Base-by-base conservation (phyloP, 2,329 filamentous ascomycete species). In the Torrubiella hemipterigena region DNA sequence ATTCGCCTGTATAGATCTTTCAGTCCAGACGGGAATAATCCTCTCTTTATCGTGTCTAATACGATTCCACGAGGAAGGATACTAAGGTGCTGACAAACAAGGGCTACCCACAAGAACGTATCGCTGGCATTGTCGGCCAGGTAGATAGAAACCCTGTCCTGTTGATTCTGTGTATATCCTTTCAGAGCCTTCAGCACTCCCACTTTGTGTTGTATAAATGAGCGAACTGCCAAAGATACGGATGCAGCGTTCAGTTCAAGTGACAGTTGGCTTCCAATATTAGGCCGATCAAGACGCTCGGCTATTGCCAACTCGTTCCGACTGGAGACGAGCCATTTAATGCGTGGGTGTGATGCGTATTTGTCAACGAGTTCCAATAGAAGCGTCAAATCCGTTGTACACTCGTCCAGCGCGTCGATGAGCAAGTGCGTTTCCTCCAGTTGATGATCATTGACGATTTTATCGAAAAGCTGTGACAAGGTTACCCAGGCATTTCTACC, bases 321-420 rank as follows among this genome's bases (percentile, higher is more conserved):
- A n/a, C 20, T 22, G 8, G 20, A 22, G 8, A 22, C 20, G 20
- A 22, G 20, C 20, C 20, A 22, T 22, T 22, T 22, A n/a, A 22
- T 22, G 8, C n/a, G 8, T 22, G 20, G 20, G n/a, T 22, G 20
- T n/a, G 8, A 8, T n/a, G 20, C 20, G n/a, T 8, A 8, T 22
- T 22, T 8, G 8, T 8, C 8, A 28, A 64, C 50, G 11, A 61
- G 37, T 1, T 51, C 27, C 9, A 67, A 42, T 3, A 67, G 54
- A 22, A 47, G 27, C 1, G 30, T 14, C 14, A 42, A 34, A 13
- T 43, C 49, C 5, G 20, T 26, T 11, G 29, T 35, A 34, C 59
- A 65, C 40, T 68, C 61, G 34, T 69, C 61, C 1, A 68, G 54
- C 2, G 60, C 63, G 42, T 68, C 61, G 27, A 69, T 42, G 10